Evolutionary conservation across 192 early-diverging fungal species (phyloP), one percentile per base, ranked within the genome.

Genomic region (Backusella macrospora): DNA sequence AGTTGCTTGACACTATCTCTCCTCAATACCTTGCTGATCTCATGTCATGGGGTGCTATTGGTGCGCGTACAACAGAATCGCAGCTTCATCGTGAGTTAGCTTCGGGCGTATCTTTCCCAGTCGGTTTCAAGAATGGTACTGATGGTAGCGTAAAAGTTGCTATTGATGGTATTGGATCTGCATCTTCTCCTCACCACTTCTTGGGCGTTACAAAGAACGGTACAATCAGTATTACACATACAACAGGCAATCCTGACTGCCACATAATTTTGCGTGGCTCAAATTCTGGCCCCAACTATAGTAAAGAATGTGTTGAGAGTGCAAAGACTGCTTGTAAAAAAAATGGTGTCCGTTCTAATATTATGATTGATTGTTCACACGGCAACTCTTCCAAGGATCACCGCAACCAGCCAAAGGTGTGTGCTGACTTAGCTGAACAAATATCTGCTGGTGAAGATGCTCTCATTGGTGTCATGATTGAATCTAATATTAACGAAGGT

Each of bases 111-210:
- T 96, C 95, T 52, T 94, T 96, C 88, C 96, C 97, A 9, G 91
- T 99, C n/a, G 97, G 97, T 0, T 98, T 99, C 90, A 99, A 99
- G 86, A 98, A 97, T 74, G 94, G 96, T 65, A 99, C 97, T 5
- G 96, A 99, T 73, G 97, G 97, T 49, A 98, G 91, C 73, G 87
- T 89, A 37, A 75, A 75, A 6, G 90, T 93, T 52, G 92, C 92
- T 1, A 81, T 93, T 15, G 91, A 93, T 69, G 92, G 90, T 34
- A 94, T 93, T 75, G 87, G 87, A 64, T 87, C 90, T 10, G 89
- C 89, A 62, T 78, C 87, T 38, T 83, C 89, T 64, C 91, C 93
- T 29, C 96, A 98, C 78, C 92, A 94, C 78, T 98, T 98, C 85
- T 80, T 98, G 71, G 93, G 93, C 38, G 95, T 99, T 63, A 99